Conservation (phyloP, 768 basidiomycete genomes). For the Rickenella mellea region DNA sequence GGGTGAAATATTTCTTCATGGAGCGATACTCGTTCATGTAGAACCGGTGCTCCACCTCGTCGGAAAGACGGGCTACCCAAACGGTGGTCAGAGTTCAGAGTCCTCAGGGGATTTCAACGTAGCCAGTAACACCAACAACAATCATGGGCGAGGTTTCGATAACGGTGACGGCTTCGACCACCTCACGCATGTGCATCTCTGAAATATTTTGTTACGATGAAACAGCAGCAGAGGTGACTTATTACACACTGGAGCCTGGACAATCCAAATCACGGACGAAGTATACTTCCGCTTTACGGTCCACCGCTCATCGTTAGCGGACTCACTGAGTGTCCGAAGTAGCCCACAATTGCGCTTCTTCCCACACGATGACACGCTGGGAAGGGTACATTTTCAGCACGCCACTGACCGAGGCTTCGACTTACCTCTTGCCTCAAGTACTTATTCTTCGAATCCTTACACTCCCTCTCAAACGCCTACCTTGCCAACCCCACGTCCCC, state of each 20-base stretch:
- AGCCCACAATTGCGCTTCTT: no score
- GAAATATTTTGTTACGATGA: conserved; percentile 3
- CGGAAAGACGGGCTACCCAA: conserved; percentile 95
- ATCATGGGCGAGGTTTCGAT: conserved; percentile 97
- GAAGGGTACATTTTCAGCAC: no score
- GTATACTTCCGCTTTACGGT: no score
- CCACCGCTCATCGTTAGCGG: no score
- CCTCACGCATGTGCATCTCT: conserved; percentile 99
- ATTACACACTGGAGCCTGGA: conserved; percentile 89
- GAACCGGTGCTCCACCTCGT: conserved; percentile 97
- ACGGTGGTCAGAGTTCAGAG: conserved; percentile 98
- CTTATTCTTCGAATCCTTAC: conserved; percentile 76
- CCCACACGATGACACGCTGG: no score
- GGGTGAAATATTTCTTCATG: conserved; percentile 99
- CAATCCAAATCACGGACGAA: conserved; percentile 99
- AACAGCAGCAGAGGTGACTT: neutral
- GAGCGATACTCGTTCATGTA: conserved; percentile 99
- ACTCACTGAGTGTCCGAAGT: no score
- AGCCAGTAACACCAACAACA: conserved; percentile 95
- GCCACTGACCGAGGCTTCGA: conserved; percentile 1
- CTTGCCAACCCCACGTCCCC: conserved; percentile 67
- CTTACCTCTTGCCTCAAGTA: conserved; percentile 83
- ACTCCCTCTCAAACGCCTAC: conserved; percentile 77
- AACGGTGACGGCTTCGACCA: conserved; percentile 95
- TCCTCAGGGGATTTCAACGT: conserved; percentile 98